Conservation (phyloP, 139 green algal species). For the Chlamydomonas incerta region DNA sequence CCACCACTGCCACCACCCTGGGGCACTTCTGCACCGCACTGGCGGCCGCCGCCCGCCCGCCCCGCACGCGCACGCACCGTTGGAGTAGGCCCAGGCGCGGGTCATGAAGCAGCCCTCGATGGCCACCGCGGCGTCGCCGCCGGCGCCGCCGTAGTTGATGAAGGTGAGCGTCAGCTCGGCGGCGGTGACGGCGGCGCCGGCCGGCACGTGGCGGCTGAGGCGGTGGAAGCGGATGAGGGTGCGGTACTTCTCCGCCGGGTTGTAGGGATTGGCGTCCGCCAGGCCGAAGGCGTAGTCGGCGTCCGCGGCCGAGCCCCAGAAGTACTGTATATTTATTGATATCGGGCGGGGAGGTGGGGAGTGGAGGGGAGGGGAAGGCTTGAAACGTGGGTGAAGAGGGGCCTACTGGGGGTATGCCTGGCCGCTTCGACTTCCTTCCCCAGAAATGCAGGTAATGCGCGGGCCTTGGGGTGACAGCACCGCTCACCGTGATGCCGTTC, state of each 20-base stretch:
- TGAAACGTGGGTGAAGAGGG: no score
- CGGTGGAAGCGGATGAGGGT: slow-evolving; percentile 2
- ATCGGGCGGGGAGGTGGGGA: no score
- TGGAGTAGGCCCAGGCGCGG: not conserved
- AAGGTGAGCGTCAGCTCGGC: slow-evolving; percentile 28
- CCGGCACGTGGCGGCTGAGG: not conserved
- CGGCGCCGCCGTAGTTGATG: not conserved
- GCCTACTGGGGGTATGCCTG: no score
- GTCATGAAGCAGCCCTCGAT: slow-evolving; percentile 34
- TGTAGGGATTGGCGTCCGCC: not conserved
- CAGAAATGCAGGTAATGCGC: no score
- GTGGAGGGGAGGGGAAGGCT: no score
- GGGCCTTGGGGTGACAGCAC: no score
- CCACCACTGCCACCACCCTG: no score
- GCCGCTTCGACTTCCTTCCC: no score
- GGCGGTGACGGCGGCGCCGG: not conserved
- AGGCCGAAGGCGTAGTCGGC: slow-evolving; percentile 11
- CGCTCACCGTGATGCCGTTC: slow-evolving; percentile 23
- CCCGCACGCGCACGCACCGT: no score
- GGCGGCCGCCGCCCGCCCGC: no score
- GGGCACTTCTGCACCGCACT: no score
- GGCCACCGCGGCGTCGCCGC: not conserved
- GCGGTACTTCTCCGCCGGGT: not conserved
- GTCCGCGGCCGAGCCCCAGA: slow-evolving; percentile 1
- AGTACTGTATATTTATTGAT: not conserved